Conservation (phyloP, 2,329 filamentous ascomycete genomes). For the Dothiorella sarmentorum region DNA sequence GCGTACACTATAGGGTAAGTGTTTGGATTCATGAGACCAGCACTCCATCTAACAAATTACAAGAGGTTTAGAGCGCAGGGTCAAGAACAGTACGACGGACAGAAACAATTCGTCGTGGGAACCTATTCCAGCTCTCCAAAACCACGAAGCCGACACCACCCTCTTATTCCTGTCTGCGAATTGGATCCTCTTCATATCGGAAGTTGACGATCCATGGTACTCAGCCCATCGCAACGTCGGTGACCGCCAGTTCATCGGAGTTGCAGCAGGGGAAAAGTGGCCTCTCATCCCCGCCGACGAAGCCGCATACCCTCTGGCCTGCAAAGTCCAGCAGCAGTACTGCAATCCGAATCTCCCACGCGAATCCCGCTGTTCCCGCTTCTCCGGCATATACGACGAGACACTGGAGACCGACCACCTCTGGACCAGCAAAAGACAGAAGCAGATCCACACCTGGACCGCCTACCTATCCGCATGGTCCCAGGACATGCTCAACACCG, state of each 20-base stretch:
- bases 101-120: too few species aligned
- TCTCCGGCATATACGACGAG: not conserved
- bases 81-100: too few species aligned
- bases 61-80: too few species aligned
- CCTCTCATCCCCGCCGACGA: not conserved
- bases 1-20: too few species aligned
- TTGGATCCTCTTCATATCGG: conserved; percentile 25
- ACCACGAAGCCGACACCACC: conserved; percentile 29
- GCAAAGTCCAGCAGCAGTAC: conserved; percentile 2
- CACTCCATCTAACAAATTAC: too few species aligned
- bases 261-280: too few species aligned
- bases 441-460: not conserved
- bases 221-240: conserved; percentile 22
- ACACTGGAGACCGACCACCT: accelerated
- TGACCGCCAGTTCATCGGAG: not conserved
- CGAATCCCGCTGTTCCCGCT: not conserved
- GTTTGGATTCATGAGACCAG: too few species aligned
- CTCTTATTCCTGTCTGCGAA: conserved; percentile 32
- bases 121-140: too few species aligned
- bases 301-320: conserved; percentile 15
- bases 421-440: not conserved
- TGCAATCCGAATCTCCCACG: conserved; percentile 19
- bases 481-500: too few species aligned
- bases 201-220: conserved; percentile 33
- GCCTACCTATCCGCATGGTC: too few species aligned